Evolutionary conservation across 306 rosid genomes (phyloP).

Genomic region (Canavalia gladiata): DNA sequence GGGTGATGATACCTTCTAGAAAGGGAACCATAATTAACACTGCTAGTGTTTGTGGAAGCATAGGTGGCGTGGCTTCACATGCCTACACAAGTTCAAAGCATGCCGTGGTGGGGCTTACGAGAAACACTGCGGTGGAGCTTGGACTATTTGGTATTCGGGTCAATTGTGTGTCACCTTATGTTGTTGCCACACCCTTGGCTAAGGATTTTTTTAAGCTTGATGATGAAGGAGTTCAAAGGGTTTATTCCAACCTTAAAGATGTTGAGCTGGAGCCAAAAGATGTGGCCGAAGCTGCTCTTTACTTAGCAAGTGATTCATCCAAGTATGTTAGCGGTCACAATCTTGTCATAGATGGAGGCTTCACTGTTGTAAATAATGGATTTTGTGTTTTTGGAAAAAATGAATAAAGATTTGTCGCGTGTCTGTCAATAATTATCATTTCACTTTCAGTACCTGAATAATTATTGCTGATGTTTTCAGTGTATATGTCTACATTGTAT

Average conservation of each 20-base stretch:
- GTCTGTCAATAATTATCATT: neutral
- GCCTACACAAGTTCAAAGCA: slow-evolving; percentile 61
- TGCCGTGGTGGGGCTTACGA: slow-evolving; percentile 54
- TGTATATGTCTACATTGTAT: neutral
- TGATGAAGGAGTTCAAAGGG: slow-evolving; percentile 21
- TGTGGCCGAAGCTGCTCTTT: slow-evolving; percentile 65
- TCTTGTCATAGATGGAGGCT: slow-evolving; percentile 66
- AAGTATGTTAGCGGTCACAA: slow-evolving; percentile 65
- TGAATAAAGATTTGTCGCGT: neutral
- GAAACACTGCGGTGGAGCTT: slow-evolving; percentile 58
- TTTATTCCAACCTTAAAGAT: slow-evolving; percentile 53
- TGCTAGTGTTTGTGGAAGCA: slow-evolving; percentile 41
- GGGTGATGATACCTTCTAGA: slow-evolving; percentile 54
- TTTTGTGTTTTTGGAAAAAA: slow-evolving; percentile 36
- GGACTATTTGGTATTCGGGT: slow-evolving; percentile 63
- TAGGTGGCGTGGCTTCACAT: slow-evolving; percentile 54
- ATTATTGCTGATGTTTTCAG: neutral
- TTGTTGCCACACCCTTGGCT: slow-evolving; percentile 53
- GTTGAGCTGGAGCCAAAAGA: slow-evolving; percentile 40
- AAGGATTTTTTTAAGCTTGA: slow-evolving; percentile 44
- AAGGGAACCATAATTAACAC: slow-evolving; percentile 57
- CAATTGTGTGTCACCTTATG: slow-evolving; percentile 57
- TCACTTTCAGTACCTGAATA: neutral
- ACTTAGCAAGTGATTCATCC: slow-evolving; percentile 63
- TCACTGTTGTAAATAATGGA: slow-evolving; percentile 6